Evolutionary conservation across 257 asterid genomes (phyloP), one percentile per base, ranked within the genome.

Genomic region (Solanum bukasovii): DNA sequence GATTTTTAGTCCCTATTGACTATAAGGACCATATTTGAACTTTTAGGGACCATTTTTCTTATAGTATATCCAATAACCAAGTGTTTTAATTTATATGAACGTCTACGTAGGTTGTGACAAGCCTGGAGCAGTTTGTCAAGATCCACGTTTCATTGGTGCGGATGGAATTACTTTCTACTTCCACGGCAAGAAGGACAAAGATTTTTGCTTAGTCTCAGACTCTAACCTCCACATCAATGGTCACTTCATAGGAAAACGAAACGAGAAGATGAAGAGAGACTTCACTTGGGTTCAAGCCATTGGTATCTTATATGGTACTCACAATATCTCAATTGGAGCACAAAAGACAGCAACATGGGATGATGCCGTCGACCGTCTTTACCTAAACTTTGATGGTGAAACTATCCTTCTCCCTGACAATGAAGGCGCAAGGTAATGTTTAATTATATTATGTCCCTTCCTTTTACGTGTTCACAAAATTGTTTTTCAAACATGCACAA

Each of bases 111-210:
- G 88, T 16, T 94, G 98, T 85, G 92, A 92, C 56, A 89, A 83
- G 90, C 96, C 96, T 0, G 98, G 96, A 71, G 95, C 96, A 5
- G 95, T 94, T 4, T 94, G 96, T 89, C 94, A 94, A 77, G 96
- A 94, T 83, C 98, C 98, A 2, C 93, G 94, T 21, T 94, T 94
- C 89, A 92, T 94, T 29, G 96, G 98, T 5, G 94, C 93, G 14
- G 98, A 94, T 77, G 98, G 98, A 78, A 86, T 93, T 89, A 91
- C 96, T 1, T 94, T 94, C 93, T 94, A 93, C 91, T 94, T 94
- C 91, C 95, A 94, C 49, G 96, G 98, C 71, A 91, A 89, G 77
- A 94, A 92, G 82, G 93, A 92, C 31, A 73, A 52, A 67, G 91
- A 92, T 40, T 94, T 92, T 87, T 93, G 96, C 90, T 91, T 94